Evolutionary conservation across 1,284 basidiomycete species (phyloP).

Genomic region (Anthracocystis setariae): DNA sequence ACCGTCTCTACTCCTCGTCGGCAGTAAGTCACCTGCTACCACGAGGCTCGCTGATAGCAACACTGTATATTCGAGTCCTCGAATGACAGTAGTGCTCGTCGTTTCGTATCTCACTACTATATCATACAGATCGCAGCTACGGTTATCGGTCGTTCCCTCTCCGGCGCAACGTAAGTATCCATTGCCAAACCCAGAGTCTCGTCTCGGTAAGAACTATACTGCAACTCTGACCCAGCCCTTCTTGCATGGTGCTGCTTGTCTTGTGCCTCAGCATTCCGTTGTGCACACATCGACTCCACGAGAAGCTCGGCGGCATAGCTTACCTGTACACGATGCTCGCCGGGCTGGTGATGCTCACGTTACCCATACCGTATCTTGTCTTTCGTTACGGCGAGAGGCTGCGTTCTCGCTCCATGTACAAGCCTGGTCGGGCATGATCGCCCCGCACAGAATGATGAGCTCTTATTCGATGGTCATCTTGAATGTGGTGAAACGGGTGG

Average conservation of each 20-base stretch:
- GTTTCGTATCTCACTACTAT: not conserved
- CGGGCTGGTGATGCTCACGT: constrained; percentile 26
- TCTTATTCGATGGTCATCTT: too few relatives aligned
- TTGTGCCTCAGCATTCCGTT: constrained; percentile 21
- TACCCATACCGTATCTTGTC: constrained; percentile 21
- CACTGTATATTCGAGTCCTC: not conserved
- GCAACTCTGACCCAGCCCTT: not conserved
- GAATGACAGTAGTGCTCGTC: not conserved
- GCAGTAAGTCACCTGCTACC: constrained; percentile 11
- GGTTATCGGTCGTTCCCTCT: constrained; percentile 37
- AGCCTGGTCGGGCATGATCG: constrained; percentile 7
- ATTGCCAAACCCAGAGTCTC: not conserved
- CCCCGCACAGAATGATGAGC: not conserved
- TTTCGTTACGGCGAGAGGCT: constrained; percentile 19
- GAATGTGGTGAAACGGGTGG: too few relatives aligned
- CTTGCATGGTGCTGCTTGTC: not conserved
- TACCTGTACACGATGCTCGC: constrained; percentile 40
- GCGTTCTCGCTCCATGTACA: constrained; percentile 34
- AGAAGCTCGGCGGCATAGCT: constrained; percentile 37
- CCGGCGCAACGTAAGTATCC: constrained; percentile 34
- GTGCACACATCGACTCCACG: constrained; percentile 25
- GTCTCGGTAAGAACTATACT: too few relatives aligned
- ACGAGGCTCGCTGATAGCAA: not conserved
- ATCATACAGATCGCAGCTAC: constrained; percentile 34
- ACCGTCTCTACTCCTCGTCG: constrained; percentile 40